These are phyloP conservation scores for Paraphysoderma sedebokerense DNA, from an alignment of 371 early-diverging fungal species.

Conservation along the genomic window DNA sequence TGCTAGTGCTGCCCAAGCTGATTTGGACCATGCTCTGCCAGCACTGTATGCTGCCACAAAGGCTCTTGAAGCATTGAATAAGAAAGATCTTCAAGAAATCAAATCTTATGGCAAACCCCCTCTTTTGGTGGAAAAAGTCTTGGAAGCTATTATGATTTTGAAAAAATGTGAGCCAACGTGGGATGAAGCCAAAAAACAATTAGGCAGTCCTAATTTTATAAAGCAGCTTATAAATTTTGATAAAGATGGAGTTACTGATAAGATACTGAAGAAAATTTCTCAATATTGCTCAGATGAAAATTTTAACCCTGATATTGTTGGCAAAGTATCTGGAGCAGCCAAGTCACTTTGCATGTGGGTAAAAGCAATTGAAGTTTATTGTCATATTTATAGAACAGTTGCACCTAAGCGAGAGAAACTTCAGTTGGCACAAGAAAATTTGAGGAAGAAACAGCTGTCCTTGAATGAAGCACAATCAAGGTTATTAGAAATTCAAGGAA, in stretches of 20 bases:
- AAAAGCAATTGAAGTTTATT: slow-evolving; percentile 34
- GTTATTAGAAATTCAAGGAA: slow-evolving; percentile 33
- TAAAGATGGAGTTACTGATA: slow-evolving; percentile 36
- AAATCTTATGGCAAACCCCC: slow-evolving; percentile 33
- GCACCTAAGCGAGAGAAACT: slow-evolving; percentile 37
- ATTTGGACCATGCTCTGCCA: slow-evolving; percentile 33
- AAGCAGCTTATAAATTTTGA: slow-evolving; percentile 34
- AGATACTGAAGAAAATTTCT: slow-evolving; percentile 28
- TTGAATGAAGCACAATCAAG: slow-evolving; percentile 27
- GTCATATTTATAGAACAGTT: slow-evolving; percentile 29
- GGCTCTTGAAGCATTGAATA: slow-evolving; percentile 35
- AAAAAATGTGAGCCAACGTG: slow-evolving; percentile 38
- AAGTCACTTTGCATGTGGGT: slow-evolving; percentile 41
- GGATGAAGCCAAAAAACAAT: slow-evolving; percentile 39
- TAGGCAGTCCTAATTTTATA: slow-evolving; percentile 39
- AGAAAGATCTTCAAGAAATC: slow-evolving; percentile 32
- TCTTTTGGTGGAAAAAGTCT: slow-evolving; percentile 33
- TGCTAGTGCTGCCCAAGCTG: slow-evolving; percentile 33
- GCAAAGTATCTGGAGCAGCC: slow-evolving; percentile 30
- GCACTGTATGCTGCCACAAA: slow-evolving; percentile 30
- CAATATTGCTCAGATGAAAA: slow-evolving; percentile 32
- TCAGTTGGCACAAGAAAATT: slow-evolving; percentile 23
- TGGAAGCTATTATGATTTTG: slow-evolving; percentile 40
- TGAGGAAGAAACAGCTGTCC: slow-evolving; percentile 33
- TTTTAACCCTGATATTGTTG: slow-evolving; percentile 34